Evolutionary conservation across 148 eudicot species (phyloP), one percentile per base, ranked within the genome.

Genomic region (Silene uniflora): DNA sequence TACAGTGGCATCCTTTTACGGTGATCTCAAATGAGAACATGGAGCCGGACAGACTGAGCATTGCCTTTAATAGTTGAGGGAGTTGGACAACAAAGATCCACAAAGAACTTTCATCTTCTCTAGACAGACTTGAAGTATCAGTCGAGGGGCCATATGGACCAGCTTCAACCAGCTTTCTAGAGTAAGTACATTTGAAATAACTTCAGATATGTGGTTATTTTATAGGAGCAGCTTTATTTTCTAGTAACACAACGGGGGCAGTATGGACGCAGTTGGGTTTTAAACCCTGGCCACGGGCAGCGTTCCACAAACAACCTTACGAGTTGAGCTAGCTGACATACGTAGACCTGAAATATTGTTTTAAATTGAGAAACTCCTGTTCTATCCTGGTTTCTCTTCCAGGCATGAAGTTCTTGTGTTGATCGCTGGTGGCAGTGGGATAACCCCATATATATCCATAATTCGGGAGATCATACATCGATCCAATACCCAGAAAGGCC

Each of bases 1-100:
- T 92, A 75, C 97, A 92, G 62, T 90, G 94, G 97, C 94, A 92
- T 67, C 94, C 94, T 52, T 92, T 87, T 70, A 90, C 92, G 5
- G 85, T 90, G 63, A 85, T 71, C 67, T 92, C 97, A 49, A 87
- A 79, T 66, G 76, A 85, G 47, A 82, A 80, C 71, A 71, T 86
- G 86, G 97, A 90, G 68, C 73, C 84, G 5, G 91, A 92, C 19
- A 86, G 35, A 74, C 75, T 92, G 2, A 92, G 94, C 72, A 85
- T 88, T 25, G 79, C 80, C 8, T 81, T 92, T 71, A 90, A 77
- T 54, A 73, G 16, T 46, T 81, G 74, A 62, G 90, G 90, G 67
- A 87, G 81, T 74, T 87, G 90, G 90, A 83, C 86, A 19, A 79
- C 60, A 22, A 85, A 85, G 80, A 19, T 87, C 11, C 81, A 81